Evolutionary conservation across 371 early-diverging fungal genomes (phyloP).

Genomic region (Coemansia sp.): DNA sequence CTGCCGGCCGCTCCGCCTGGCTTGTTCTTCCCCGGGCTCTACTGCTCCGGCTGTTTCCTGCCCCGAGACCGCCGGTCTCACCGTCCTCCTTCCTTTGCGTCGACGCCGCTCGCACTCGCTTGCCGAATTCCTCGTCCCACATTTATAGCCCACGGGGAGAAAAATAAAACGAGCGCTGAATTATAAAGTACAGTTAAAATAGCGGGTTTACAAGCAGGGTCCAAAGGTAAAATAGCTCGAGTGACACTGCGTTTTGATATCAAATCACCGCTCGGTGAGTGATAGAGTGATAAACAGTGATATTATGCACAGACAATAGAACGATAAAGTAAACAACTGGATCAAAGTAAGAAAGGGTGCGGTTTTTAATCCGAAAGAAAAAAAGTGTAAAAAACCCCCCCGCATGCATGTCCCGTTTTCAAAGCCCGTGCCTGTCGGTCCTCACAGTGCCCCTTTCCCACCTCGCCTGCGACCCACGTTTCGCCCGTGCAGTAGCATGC

Average conservation of each 20-base stretch:
- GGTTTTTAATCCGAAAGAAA: too few relatives aligned
- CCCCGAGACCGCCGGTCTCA: not conserved
- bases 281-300: too few relatives aligned
- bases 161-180: not conserved
- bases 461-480: not conserved
- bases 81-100: slow-evolving; percentile 1
- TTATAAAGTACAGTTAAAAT: not conserved
- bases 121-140: slow-evolving; percentile 26
- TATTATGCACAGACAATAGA: not conserved
- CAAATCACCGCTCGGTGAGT: too few relatives aligned
- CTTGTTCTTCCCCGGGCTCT: slow-evolving; percentile 10
- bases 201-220: not conserved
- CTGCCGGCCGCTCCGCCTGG: not conserved
- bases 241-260: too few relatives aligned
- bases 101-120: slow-evolving; percentile 25
- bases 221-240: too few relatives aligned
- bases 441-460: not conserved
- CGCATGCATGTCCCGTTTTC: not conserved
- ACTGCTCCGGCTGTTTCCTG: slow-evolving; percentile 7
- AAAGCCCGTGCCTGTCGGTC: not conserved
- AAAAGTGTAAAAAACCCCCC: too few relatives aligned
- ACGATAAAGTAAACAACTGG: too few relatives aligned
- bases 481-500: not conserved
- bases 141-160: slow-evolving; percentile 7
- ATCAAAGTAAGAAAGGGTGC: too few relatives aligned